Conservation (phyloP, 257 asterid genomes). For the Cinchona pubescens region DNA sequence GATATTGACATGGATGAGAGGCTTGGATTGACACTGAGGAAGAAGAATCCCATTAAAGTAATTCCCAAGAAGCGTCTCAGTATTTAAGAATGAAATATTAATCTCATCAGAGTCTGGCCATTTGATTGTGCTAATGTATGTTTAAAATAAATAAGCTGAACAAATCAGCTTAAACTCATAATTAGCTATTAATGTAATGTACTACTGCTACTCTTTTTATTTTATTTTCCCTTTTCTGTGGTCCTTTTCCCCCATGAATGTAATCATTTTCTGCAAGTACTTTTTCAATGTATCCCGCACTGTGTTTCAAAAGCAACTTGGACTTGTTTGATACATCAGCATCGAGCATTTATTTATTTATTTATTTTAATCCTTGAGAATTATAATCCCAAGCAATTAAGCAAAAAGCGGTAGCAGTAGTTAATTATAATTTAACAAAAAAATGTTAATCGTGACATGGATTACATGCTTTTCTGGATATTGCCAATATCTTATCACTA, state of each 20-base stretch:
- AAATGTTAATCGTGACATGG: neutral
- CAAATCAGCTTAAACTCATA: neutral
- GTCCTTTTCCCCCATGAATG: no score
- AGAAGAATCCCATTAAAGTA: slow-evolving; percentile 22
- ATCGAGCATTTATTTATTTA: no score
- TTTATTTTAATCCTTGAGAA: no score
- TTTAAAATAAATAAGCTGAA: neutral
- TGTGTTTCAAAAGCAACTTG: no score
- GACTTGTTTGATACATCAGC: no score
- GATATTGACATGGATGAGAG: slow-evolving; percentile 24
- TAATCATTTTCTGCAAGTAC: neutral
- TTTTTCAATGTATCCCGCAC: no score
- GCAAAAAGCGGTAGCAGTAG: no score
- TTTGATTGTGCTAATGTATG: neutral
- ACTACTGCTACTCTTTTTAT: neutral
- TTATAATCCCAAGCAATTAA: no score
- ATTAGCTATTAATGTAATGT: neutral
- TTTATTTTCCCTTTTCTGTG: neutral
- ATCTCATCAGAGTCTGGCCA: neutral
- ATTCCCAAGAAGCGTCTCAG: slow-evolving; percentile 23
- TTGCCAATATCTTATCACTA: neutral
- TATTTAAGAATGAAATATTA: neutral
- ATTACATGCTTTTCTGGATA: neutral
- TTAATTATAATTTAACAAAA: neutral
- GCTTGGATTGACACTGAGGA: slow-evolving; percentile 25